Evolutionary conservation across 257 asterid species (phyloP), one percentile per base, ranked within the genome.

Genomic region (Rehmannia glutinosa): DNA sequence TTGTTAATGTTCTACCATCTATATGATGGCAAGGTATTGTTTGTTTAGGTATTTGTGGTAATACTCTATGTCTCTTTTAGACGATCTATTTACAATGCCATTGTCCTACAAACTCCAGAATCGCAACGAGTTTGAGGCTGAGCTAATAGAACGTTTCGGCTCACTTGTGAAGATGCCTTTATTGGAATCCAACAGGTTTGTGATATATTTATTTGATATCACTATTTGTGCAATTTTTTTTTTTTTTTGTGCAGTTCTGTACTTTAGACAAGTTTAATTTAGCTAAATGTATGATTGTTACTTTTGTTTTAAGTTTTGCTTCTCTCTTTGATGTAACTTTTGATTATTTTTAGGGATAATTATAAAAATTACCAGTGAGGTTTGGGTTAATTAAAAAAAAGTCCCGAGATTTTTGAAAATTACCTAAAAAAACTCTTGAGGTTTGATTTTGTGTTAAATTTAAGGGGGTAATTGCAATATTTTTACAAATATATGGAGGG

Each of bases 131-230:
- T 93, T 93, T 38, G 97, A 90, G 68, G 60, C 87, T 20, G 96
- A 88, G 73, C 87, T 93, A 23, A 77, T 87, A 71, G 96, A 88
- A 69, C 95, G 97, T 17, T 90, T 93, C 71, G 97, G 99, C 75
- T 80, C 96, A 4, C 75, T 90, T 75, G 97, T 88, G 81, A 93
- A 84, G 87, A 86, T 93, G 80, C 99, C 99, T 78, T 72, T 93
- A 70, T 83, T 93, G 76, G 12, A 79, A 76, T 49, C 95, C 70
- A 82, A 81, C 72, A 85, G 99, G 99, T 93, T 49, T 60, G 35
- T 53, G 20, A 64, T 75, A 8, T 67, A 21, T 20, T 63, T 47
- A 1, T 51, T 32, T 10, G 24, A 67, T 61, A 55, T 47, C 42
- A 11, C 53, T 71, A 42, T 49, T 17, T 35, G 46, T 19, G 45